Conservation (phyloP, 176 grass and related monocot genomes). For the Oryza longistaminata region DNA sequence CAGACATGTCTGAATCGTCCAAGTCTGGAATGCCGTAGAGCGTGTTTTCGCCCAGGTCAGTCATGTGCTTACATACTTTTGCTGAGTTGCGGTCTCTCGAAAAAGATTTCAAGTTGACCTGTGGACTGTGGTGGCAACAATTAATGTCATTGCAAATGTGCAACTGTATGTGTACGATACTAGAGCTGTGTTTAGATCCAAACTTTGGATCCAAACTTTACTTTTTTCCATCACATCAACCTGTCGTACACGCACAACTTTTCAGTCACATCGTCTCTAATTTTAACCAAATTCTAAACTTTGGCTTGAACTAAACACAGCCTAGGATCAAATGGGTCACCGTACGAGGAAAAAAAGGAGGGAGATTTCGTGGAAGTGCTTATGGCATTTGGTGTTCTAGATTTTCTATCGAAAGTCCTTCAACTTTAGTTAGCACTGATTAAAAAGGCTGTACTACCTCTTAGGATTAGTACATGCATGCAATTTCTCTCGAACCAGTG, state of each 20-base stretch:
- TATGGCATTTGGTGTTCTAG: not conserved
- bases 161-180: not conserved
- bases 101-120: not conserved
- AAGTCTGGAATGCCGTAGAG: not conserved
- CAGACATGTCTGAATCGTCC: not conserved
- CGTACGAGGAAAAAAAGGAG: not conserved
- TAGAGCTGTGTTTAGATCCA: too few relatives aligned
- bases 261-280: too few relatives aligned
- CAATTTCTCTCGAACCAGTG: not conserved
- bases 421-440: not conserved
- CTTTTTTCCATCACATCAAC: too few relatives aligned
- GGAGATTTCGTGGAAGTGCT: not conserved
- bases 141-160: not conserved
- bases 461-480: not conserved
- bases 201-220: too few relatives aligned
- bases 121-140: not conserved
- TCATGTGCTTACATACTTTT: not conserved
- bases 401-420: not conserved
- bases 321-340: not conserved
- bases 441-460: not conserved
- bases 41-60: not conserved
- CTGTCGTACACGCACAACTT: too few relatives aligned
- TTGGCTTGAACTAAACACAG: too few relatives aligned
- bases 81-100: not conserved
- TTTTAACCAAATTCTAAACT: too few relatives aligned